Evolutionary conservation across 2,329 filamentous ascomycete genomes (phyloP).

Genomic region (Knufia petricola): DNA sequence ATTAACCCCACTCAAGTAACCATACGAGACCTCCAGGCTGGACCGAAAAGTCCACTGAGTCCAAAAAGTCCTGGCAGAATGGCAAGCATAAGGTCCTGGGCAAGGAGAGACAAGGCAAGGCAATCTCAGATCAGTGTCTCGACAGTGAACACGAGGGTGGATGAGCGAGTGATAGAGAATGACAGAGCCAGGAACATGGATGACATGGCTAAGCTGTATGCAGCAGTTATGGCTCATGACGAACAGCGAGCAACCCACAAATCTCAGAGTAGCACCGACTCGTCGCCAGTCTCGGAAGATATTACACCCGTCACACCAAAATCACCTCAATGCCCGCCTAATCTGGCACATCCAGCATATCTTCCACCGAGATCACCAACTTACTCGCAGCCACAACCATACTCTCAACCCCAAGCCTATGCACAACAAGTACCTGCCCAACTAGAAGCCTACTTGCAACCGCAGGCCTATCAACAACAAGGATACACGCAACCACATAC

Average conservation of each 20-base stretch:
- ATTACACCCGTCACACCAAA: conserved; percentile 6
- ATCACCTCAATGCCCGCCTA: conserved; percentile 15
- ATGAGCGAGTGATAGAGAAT: conserved; percentile 62
- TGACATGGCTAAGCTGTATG: conserved; percentile 85
- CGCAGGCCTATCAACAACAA: too few species aligned
- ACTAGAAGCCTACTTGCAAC: too few species aligned
- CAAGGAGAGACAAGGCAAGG: conserved; percentile 15
- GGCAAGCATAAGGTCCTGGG: conserved; percentile 33
- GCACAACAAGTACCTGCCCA: too few species aligned
- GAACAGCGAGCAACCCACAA: conserved; percentile 32
- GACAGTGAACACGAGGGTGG: conserved; percentile 40
- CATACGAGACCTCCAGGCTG: conserved; percentile 11
- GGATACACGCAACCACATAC: too few species aligned
- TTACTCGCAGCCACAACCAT: not conserved
- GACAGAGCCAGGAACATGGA: conserved; percentile 67
- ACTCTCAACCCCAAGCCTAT: too few species aligned
- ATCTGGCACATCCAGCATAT: conserved; percentile 6
- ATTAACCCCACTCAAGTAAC: conserved; percentile 33
- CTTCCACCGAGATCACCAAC: conserved; percentile 20
- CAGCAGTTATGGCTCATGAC: conserved; percentile 84
- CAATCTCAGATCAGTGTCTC: conserved; percentile 5
- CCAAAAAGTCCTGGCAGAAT: conserved; percentile 30
- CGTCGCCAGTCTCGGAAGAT: conserved; percentile 16
- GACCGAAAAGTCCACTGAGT: conserved; percentile 12
- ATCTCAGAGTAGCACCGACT: conserved; percentile 15